Base-by-base conservation (phyloP, 176 grass and related monocot species). In the Puya raimondii region DNA sequence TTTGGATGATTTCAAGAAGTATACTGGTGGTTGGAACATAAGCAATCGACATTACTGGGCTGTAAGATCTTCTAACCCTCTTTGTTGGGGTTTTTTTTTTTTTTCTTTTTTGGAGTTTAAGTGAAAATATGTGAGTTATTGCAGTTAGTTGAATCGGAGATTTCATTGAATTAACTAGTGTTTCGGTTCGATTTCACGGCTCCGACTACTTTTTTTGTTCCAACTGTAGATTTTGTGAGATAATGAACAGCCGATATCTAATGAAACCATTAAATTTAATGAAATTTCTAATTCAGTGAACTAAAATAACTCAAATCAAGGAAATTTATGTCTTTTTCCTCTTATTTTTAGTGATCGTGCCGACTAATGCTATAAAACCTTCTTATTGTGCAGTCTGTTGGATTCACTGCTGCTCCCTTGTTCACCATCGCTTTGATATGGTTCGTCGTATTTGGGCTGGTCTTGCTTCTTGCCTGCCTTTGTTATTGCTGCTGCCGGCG, bases 11-110 rank as follows among this genome's bases (percentile, higher is more conserved):
- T 88, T 83, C 75, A 81, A 80, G 29, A 81, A 81, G 74, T 99
- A 99, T 52, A 72, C 74, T 1, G 89, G 89, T 1, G 94, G 94
- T 18, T 99, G 89, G 89, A 93, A 99, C 72, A 93, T 99, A 33
- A 99, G 80, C 16, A 79, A 99, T 70, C 25, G 72, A 2, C 86
- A 99, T 74, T 99, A 99, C 53, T 90, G 80, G 75, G 82, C 94
- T 75, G 94, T 99, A 76, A 90, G 89, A 27, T 70, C 74, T 21
- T 58, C 68, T 21, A 48, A 69, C 78, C 15, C 25, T 25, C 21
- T 66, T 18, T 7, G 12, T 48, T 64, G 53, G 66, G 48, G 27
- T 50, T 54, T 52, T n/a, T n/a, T n/a, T n/a, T n/a, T n/a, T n/a
- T n/a, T n/a, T n/a, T n/a, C n/a, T 3, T 50, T 6, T 48, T 33